Conservation (phyloP, 805 yeast genomes). For the Kurtzmaniella cleridarum region DNA sequence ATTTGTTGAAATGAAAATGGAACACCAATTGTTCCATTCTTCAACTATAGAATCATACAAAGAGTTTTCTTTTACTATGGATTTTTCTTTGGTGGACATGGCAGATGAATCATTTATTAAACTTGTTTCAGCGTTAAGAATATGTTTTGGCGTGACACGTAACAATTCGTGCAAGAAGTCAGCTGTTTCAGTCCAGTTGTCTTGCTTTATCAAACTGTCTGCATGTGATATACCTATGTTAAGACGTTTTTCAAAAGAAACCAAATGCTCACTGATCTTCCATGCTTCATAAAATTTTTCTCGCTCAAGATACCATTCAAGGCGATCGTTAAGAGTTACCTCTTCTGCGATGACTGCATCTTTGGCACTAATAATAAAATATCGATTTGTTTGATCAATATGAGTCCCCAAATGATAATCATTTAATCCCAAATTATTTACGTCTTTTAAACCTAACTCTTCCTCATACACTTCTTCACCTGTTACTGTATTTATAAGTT, state of each 20-base stretch:
- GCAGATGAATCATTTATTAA: constrained; percentile 18
- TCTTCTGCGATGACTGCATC: constrained; percentile 78
- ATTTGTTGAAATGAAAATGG: constrained; percentile 43
- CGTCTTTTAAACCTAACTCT: constrained; percentile 61
- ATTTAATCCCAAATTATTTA: constrained; percentile 61
- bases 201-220: constrained; percentile 34
- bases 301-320: constrained; percentile 63
- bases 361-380: constrained; percentile 70
- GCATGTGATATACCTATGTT: constrained; percentile 57
- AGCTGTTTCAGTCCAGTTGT: constrained; percentile 55
- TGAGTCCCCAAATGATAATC: constrained; percentile 68
- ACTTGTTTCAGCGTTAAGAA: constrained; percentile 23
- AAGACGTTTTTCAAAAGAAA: constrained; percentile 46
- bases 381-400: constrained; percentile 38
- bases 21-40: constrained; percentile 66
- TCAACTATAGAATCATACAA: constrained; percentile 11
- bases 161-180: constrained; percentile 33
- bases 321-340: constrained; percentile 62
- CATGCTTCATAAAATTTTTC: constrained; percentile 65
- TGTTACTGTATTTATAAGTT: constrained; percentile 56
- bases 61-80: constrained; percentile 16
- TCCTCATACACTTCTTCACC: constrained; percentile 77
- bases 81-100: constrained; percentile 11
- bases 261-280: constrained; percentile 61
- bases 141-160: constrained; percentile 12